phyloP scores from a whole-genome alignment of 371 early-diverging fungal species.

The Rhizopus arrhizus region DNA sequence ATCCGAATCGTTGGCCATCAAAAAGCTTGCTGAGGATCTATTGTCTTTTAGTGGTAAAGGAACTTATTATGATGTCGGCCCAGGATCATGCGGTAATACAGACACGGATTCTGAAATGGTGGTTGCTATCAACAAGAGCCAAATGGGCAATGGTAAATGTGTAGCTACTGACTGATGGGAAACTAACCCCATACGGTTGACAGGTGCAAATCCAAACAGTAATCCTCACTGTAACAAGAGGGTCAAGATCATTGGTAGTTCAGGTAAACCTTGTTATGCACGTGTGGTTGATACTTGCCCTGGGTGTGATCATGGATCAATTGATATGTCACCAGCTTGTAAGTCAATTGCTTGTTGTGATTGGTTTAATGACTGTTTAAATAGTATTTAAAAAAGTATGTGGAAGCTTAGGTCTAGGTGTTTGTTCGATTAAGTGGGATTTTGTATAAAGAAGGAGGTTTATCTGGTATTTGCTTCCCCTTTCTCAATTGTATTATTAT shows the following conservation, averaged over 20 bases:
- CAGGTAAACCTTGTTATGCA: conserved; percentile 1
- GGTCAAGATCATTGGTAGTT: conserved; percentile 20
- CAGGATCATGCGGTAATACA: conserved; percentile 38
- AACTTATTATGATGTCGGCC: conserved; percentile 34
- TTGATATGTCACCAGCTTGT: conserved; percentile 20
- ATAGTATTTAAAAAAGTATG: conserved; percentile 33
- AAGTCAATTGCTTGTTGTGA: background rate
- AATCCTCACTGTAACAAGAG: conserved; percentile 17
- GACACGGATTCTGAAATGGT: conserved; percentile 33
- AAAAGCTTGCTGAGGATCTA: background rate
- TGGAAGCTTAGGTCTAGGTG: conserved; percentile 23
- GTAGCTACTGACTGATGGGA: background rate
- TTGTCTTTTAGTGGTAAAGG: conserved; percentile 20
- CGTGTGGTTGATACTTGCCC: conserved; percentile 22
- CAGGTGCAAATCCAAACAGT: conserved; percentile 38
- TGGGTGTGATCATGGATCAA: conserved; percentile 12
- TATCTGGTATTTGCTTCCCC: background rate
- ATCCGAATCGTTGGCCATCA: background rate
- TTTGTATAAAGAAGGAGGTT: conserved; percentile 11
- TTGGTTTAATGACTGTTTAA: background rate
- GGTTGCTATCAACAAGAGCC: conserved; percentile 30
- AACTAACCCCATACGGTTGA: background rate
- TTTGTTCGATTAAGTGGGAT: conserved; percentile 28
- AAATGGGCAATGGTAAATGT: conserved; percentile 35
- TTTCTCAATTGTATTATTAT: background rate